Percentiles rank a stretch among this genome's conserved stretches.
These are phyloP conservation scores for Kwoniella heveanensis DNA, from an alignment of 768 basidiomycete species.

Conservation along the genomic window DNA sequence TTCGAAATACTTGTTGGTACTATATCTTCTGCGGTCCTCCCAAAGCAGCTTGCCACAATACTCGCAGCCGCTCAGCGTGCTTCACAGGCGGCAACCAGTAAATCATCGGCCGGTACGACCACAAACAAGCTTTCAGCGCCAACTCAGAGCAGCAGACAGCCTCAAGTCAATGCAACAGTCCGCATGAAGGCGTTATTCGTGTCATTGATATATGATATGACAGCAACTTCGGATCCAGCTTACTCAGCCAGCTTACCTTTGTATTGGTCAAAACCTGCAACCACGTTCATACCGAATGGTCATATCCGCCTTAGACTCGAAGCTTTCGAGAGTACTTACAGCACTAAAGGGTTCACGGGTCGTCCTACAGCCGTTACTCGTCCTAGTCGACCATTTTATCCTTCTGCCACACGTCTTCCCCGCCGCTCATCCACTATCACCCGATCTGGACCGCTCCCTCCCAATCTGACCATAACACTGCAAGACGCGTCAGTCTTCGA, in stretches of 20 bases:
- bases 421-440: conserved; percentile 16
- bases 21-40: conserved; percentile 17
- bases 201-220: conserved; percentile 38
- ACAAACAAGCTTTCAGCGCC: background rate
- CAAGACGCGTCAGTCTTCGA: conserved; percentile 48
- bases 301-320: conserved; percentile 45
- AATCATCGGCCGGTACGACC: background rate
- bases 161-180: conserved; percentile 20
- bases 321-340: conserved; percentile 18
- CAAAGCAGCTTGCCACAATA: conserved; percentile 12
- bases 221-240: background rate
- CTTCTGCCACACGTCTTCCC: conserved; percentile 1
- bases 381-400: conserved; percentile 6
- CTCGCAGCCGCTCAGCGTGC: conserved; percentile 17
- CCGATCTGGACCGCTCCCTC: conserved; percentile 14
- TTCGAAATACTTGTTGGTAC: conserved; percentile 19
- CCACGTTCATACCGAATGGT: conserved; percentile 37
- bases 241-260: conserved; percentile 5
- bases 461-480: conserved; percentile 20
- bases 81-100: background rate
- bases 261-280: conserved; percentile 42
- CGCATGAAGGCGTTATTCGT: conserved; percentile 32
- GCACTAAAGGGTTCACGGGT: conserved; percentile 17
- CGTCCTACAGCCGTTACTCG: background rate
- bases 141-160: conserved; percentile 11